These are phyloP conservation scores for Pyrenophora seminiperda DNA, from an alignment of 2,329 filamentous ascomycete genomes.

Conservation along the genomic window DNA sequence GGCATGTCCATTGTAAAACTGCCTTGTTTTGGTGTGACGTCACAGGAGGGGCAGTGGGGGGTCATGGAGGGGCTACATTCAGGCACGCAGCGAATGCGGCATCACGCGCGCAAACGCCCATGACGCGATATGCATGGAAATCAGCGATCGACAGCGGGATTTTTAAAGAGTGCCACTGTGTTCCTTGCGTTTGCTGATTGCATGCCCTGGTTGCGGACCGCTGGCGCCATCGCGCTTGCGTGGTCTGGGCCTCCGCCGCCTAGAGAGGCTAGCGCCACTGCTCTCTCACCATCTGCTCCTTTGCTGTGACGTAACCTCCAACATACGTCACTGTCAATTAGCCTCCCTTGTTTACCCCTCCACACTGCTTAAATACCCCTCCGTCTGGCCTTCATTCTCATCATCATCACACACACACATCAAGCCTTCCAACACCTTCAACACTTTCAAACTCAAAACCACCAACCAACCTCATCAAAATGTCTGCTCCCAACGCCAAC, in stretches of 20 bases:
- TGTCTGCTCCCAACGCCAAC: slow-evolving; percentile 54
- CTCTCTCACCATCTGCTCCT: slow-evolving; percentile 3
- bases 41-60: slow-evolving; percentile 13
- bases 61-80: slow-evolving; percentile 10
- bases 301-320: slow-evolving; percentile 5
- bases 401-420: slow-evolving; percentile 24
- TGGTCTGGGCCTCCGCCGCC: slow-evolving; percentile 7
- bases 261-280: slow-evolving; percentile 1
- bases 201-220: slow-evolving; percentile 11
- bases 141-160: slow-evolving; percentile 22
- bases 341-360: slow-evolving; percentile 3
- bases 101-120: slow-evolving; percentile 4
- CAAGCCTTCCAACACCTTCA: slow-evolving; percentile 11
- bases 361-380: slow-evolving; percentile 24
- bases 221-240: background rate
- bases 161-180: slow-evolving; percentile 11
- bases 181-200: slow-evolving; percentile 8
- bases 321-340: slow-evolving; percentile 11
- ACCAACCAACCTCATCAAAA: slow-evolving; percentile 36
- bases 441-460: background rate
- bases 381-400: slow-evolving; percentile 10
- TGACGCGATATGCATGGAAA: slow-evolving; percentile 20
- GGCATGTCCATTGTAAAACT: no score
- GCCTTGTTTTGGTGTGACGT: slow-evolving; percentile 12
- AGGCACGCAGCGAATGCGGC: slow-evolving; percentile 14